Percentiles rank a stretch among this genome's conserved stretches.
Evolutionary conservation across 257 asterid species (phyloP).

Genomic region (Gynochthodes officinalis): DNA sequence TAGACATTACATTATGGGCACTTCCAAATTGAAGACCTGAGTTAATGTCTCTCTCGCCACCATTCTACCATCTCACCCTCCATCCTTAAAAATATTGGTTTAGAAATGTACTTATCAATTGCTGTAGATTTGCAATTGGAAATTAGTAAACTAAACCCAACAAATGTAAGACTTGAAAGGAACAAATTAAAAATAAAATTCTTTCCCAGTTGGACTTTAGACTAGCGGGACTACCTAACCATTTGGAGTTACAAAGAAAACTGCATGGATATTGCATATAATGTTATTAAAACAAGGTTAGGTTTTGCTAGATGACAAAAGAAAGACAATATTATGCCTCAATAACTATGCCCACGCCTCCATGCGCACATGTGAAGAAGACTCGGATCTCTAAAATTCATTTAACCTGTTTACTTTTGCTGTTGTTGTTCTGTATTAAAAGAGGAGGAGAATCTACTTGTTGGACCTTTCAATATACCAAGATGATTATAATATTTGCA

Average conservation of each 20-base stretch:
- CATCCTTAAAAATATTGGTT: neutral
- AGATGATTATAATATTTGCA: slow-evolving; percentile 6
- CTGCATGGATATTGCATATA: slow-evolving; percentile 16
- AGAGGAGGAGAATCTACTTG: slow-evolving; percentile 26
- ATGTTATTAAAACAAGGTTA: slow-evolving; percentile 14
- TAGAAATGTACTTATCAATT: too few relatives aligned
- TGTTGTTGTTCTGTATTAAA: slow-evolving; percentile 10
- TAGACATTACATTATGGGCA: too few relatives aligned
- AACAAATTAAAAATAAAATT: too few relatives aligned
- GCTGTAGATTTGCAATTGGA: neutral
- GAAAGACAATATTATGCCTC: slow-evolving; percentile 21
- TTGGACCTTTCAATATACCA: slow-evolving; percentile 26
- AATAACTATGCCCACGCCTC: slow-evolving; percentile 30
- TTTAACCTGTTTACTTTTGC: slow-evolving; percentile 27
- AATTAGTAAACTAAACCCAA: neutral
- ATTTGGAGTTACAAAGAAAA: neutral
- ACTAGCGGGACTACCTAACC: neutral
- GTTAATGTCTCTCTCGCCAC: neutral
- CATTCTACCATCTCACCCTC: neutral
- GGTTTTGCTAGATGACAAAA: slow-evolving; percentile 37
- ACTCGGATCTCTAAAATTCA: slow-evolving; percentile 29
- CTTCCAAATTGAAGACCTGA: neutral
- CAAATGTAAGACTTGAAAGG: neutral
- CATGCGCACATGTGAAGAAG: slow-evolving; percentile 38
- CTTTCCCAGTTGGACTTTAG: neutral